A percentile compares a stretch with the other conserved stretches of the same genome.
Evolutionary conservation across 177 flowering plant species (phyloP).

Genomic region (Telopea speciosissima): DNA sequence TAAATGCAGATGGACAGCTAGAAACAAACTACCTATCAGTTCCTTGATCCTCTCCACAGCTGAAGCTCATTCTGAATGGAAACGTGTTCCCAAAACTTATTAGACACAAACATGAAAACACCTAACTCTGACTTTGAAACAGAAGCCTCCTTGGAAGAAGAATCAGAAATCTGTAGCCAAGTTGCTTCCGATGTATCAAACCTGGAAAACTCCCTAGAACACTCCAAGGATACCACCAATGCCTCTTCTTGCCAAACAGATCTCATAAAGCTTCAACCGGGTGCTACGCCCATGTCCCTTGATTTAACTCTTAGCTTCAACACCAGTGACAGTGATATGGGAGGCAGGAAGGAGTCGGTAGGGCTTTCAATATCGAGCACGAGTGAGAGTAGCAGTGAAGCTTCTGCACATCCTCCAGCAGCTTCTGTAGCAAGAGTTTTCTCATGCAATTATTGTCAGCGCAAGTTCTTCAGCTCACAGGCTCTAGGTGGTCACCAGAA

Average conservation of each 20-base stretch:
- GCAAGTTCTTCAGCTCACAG: slow-evolving; percentile 85
- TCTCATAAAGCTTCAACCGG: slow-evolving; percentile 14
- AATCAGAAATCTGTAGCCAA: slow-evolving; percentile 53
- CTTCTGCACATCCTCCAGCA: slow-evolving; percentile 15
- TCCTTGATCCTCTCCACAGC: too few species aligned
- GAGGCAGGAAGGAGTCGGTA: slow-evolving; percentile 10
- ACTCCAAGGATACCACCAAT: slow-evolving; percentile 17
- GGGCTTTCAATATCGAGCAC: slow-evolving; percentile 28
- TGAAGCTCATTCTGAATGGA: background rate
- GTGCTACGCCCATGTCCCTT: slow-evolving; percentile 38
- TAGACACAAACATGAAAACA: slow-evolving; percentile 27
- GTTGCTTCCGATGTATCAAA: slow-evolving; percentile 48
- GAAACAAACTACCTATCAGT: background rate
- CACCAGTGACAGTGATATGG: slow-evolving; percentile 21
- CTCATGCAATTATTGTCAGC: slow-evolving; percentile 78
- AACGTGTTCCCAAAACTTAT: background rate
- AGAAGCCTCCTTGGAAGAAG: slow-evolving; percentile 36
- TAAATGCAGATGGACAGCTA: slow-evolving; percentile 18
- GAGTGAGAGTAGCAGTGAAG: slow-evolving; percentile 31
- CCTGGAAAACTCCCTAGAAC: slow-evolving; percentile 31
- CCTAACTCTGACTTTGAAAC: slow-evolving; percentile 27
- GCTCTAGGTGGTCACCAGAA: slow-evolving; percentile 92
- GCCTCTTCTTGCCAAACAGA: slow-evolving; percentile 29
- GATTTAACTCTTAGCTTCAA: slow-evolving; percentile 46
- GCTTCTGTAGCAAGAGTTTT: slow-evolving; percentile 45